A percentile compares a stretch with the other conserved stretches of the same genome.
phyloP scores from a whole-genome alignment of 768 basidiomycete genomes.

The Mycena maculata region DNA sequence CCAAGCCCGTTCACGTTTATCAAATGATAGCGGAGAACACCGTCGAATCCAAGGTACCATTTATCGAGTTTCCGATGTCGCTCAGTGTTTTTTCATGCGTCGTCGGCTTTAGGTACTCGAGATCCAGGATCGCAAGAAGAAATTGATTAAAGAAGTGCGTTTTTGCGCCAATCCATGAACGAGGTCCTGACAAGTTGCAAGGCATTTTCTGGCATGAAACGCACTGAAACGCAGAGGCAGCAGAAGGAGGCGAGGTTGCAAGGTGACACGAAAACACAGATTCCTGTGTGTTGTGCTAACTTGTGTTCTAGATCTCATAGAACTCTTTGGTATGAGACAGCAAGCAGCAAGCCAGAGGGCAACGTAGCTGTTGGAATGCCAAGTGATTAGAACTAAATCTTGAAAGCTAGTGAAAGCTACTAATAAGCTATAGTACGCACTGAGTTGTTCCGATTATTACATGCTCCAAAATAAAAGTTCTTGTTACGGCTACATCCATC shows the following conservation, averaged over 20 bases:
- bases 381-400: background rate
- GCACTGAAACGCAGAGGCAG: constrained; percentile 78
- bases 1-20: constrained; percentile 85
- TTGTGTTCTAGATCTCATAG: constrained; percentile 62
- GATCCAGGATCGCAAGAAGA: constrained; percentile 89
- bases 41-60: constrained; percentile 79
- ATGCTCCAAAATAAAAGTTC: too few relatives aligned
- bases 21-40: constrained; percentile 92
- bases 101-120: constrained; percentile 65
- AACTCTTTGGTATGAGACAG: constrained; percentile 62
- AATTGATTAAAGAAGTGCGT: constrained; percentile 76
- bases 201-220: constrained; percentile 89
- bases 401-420: background rate
- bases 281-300: background rate
- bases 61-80: background rate
- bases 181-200: constrained; percentile 40
- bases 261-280: constrained; percentile 55
- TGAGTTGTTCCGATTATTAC: too few relatives aligned
- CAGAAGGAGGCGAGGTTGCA: constrained; percentile 86
- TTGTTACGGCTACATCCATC: too few relatives aligned
- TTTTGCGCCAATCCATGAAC: background rate
- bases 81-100: background rate
- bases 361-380: constrained; percentile 12
- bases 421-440: too few relatives aligned
- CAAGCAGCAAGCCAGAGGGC: constrained; percentile 36